Evolutionary conservation across 768 basidiomycete genomes (phyloP).

Genomic region (Psilocybe cubensis): DNA sequence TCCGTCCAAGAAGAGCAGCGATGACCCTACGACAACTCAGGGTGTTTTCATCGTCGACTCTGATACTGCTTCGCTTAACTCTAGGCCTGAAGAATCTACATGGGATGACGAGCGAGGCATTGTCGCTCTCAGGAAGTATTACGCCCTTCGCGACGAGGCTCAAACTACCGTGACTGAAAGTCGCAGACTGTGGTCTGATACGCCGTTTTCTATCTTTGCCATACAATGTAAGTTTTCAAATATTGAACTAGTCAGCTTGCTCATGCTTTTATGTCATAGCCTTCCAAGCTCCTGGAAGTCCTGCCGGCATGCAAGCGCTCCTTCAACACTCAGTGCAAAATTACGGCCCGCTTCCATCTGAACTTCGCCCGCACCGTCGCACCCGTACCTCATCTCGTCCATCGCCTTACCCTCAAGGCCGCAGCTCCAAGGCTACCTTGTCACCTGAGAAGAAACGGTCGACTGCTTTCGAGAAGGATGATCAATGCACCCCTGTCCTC

Average conservation of each 20-base stretch:
- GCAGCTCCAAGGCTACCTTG: constrained; percentile 46
- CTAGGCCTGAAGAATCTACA: constrained; percentile 39
- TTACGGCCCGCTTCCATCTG: constrained; percentile 74
- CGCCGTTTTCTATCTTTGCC: constrained; percentile 73
- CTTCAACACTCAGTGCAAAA: constrained; percentile 73
- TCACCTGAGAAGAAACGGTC: constrained; percentile 45
- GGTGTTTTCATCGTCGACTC: constrained; percentile 62
- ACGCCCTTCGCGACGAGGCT: constrained; percentile 70
- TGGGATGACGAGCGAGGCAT: constrained; percentile 79
- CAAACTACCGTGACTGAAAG: constrained; percentile 70
- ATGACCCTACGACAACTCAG: constrained; percentile 39
- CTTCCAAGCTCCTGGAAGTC: constrained; percentile 70
- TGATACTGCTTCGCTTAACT: constrained; percentile 51
- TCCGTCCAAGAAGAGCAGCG: constrained; percentile 32
- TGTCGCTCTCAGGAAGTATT: constrained; percentile 64
- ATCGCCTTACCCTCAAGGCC: constrained; percentile 69
- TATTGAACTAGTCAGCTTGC: constrained; percentile 3
- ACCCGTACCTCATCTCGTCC: constrained; percentile 73
- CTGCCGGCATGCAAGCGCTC: constrained; percentile 70
- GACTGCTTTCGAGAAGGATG: constrained; percentile 22
- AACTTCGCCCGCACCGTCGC: constrained; percentile 65
- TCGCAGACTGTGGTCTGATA: constrained; percentile 66
- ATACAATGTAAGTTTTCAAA: constrained; percentile 61
- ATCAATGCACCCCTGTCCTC: constrained; percentile 34
- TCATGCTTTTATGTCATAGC: constrained; percentile 41